These are phyloP conservation scores for Gaeumannomyces sp. DNA, from an alignment of 2,329 filamentous ascomycete genomes.

Conservation along the genomic window DNA sequence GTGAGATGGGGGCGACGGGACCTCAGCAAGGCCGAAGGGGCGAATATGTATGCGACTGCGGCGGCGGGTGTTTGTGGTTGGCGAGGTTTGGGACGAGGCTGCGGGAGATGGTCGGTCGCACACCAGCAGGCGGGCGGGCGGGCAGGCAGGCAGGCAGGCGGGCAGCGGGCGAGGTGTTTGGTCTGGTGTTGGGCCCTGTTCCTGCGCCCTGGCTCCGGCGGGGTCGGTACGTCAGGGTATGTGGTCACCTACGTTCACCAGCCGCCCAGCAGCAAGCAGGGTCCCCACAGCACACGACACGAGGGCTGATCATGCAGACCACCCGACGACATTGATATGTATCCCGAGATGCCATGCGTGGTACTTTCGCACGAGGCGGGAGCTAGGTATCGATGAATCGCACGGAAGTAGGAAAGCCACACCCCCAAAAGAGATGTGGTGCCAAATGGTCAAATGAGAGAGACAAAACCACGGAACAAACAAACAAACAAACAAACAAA, in stretches of 20 bases:
- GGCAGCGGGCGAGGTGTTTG: background rate
- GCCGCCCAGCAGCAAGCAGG: background rate
- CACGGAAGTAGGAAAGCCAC: background rate
- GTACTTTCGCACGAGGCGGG: too few species aligned
- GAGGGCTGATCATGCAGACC: background rate
- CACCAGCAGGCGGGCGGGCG: background rate
- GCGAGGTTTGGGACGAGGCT: background rate
- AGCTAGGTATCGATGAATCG: too few species aligned
- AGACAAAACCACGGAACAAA: background rate
- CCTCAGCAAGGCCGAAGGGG: background rate
- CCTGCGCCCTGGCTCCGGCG: background rate
- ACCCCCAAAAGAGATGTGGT: background rate
- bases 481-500: background rate
- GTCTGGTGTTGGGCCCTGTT: background rate
- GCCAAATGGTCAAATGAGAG: background rate
- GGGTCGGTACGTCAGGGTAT: constrained; percentile 1
- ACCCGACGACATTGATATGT: background rate
- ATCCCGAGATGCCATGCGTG: background rate
- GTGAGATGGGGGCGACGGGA: background rate
- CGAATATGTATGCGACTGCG: background rate
- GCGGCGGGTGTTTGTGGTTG: background rate
- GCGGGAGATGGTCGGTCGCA: background rate
- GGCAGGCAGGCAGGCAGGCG: background rate
- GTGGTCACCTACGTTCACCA: too few species aligned
- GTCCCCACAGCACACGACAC: background rate